phyloP scores from a whole-genome alignment of 2,329 filamentous ascomycete species.

The Pestalotiopsis sp. region DNA sequence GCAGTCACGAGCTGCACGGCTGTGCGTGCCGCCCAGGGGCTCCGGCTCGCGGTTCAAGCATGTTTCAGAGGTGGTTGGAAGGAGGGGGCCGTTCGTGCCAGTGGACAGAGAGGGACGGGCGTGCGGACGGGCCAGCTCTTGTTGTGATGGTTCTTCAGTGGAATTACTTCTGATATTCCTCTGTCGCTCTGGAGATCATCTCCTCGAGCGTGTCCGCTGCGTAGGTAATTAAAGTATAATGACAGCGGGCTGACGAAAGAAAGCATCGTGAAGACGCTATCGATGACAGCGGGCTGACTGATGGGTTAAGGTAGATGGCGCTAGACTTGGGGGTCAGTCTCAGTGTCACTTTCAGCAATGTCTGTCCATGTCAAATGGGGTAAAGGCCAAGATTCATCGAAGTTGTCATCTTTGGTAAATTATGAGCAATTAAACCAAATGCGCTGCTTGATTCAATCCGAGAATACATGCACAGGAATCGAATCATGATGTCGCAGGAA shows the following conservation, averaged over 20 bases:
- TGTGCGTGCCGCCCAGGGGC: constrained; percentile 4
- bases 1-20: neutral
- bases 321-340: neutral
- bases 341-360: neutral
- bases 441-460: neutral
- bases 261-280: neutral
- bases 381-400: neutral
- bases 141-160: neutral
- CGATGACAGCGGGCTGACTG: neutral
- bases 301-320: neutral
- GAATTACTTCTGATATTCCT: too few species aligned
- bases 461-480: neutral
- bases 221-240: neutral
- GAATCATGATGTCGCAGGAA: neutral
- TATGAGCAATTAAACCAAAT: neutral
- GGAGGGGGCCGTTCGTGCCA: neutral
- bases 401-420: neutral
- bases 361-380: neutral
- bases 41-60: neutral
- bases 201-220: neutral
- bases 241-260: neutral
- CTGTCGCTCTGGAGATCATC: neutral
- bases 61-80: constrained; percentile 5
- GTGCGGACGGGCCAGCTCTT: neutral
- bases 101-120: neutral